Evolutionary conservation across 345 rosid genomes (phyloP).

Genomic region (Eucalyptus leucophloia): DNA sequence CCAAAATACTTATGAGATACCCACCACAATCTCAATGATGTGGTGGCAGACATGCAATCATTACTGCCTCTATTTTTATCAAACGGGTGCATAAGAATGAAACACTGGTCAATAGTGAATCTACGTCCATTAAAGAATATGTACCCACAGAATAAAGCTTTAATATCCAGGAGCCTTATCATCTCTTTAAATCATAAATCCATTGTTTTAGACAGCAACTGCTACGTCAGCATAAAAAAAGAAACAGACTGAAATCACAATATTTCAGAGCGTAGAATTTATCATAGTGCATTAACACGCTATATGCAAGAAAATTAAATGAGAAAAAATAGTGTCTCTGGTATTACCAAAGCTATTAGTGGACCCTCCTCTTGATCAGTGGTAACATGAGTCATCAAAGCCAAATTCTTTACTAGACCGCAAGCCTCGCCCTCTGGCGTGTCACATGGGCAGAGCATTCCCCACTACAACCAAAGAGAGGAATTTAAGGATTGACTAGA

Average conservation of each 20-base stretch:
- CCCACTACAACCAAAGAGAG: conserved; percentile 50
- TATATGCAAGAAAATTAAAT: not conserved
- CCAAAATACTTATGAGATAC: not conserved
- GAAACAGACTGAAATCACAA: not conserved
- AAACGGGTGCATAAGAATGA: not conserved
- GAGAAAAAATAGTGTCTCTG: not conserved
- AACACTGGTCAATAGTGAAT: not conserved
- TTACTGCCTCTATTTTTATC: not conserved
- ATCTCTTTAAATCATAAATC: not conserved
- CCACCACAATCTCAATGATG: not conserved
- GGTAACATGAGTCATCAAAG: conserved; percentile 98
- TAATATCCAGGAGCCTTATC: not conserved
- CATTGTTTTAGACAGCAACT: not conserved
- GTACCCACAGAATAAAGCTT: not conserved
- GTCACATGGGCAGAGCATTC: conserved; percentile 99
- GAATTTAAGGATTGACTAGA: not conserved
- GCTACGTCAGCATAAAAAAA: not conserved
- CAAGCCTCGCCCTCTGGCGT: conserved; percentile 98
- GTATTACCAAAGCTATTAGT: conserved; percentile 57
- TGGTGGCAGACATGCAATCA: not conserved
- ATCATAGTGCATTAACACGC: not conserved
- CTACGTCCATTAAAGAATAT: not conserved
- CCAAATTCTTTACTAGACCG: conserved; percentile 95
- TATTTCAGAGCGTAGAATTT: not conserved
- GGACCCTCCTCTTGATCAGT: conserved; percentile 92